Conservation (phyloP, 495 filamentous ascomycete species). For the Aspergillus wentii region DNA sequence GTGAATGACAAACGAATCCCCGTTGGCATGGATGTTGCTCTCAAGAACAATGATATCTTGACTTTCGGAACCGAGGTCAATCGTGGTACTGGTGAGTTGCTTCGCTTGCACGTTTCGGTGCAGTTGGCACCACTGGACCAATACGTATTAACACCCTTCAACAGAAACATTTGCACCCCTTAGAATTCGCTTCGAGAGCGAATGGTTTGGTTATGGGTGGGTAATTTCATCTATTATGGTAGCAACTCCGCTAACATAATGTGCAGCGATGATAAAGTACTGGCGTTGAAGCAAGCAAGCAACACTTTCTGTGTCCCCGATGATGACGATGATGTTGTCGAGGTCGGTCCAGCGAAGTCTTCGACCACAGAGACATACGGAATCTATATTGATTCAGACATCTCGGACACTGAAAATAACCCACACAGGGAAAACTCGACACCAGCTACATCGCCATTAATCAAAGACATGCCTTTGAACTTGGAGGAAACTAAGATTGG, state of each 20-base stretch:
- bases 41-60: slow-evolving; percentile 44
- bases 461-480: slow-evolving; percentile 1
- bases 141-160: slow-evolving; percentile 1
- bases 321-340: slow-evolving; percentile 27
- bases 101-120: not conserved
- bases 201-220: slow-evolving; percentile 23
- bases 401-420: slow-evolving; percentile 14
- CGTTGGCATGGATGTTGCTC: slow-evolving; percentile 22
- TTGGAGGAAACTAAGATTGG: no score
- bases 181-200: slow-evolving; percentile 26
- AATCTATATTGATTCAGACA: slow-evolving; percentile 9
- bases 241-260: slow-evolving; percentile 7
- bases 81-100: slow-evolving; percentile 40
- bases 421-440: slow-evolving; percentile 16
- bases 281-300: slow-evolving; percentile 11
- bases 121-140: no score
- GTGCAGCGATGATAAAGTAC: slow-evolving; percentile 6
- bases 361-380: not conserved
- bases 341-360: slow-evolving; percentile 4
- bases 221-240: not conserved
- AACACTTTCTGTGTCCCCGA: slow-evolving; percentile 46
- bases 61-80: slow-evolving; percentile 52
- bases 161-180: slow-evolving; percentile 38
- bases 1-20: slow-evolving; percentile 40
- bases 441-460: slow-evolving; percentile 14